Evolutionary conservation across 768 basidiomycete species (phyloP), one percentile per base, ranked within the genome.

Genomic region (Pisolithus orientalis): DNA sequence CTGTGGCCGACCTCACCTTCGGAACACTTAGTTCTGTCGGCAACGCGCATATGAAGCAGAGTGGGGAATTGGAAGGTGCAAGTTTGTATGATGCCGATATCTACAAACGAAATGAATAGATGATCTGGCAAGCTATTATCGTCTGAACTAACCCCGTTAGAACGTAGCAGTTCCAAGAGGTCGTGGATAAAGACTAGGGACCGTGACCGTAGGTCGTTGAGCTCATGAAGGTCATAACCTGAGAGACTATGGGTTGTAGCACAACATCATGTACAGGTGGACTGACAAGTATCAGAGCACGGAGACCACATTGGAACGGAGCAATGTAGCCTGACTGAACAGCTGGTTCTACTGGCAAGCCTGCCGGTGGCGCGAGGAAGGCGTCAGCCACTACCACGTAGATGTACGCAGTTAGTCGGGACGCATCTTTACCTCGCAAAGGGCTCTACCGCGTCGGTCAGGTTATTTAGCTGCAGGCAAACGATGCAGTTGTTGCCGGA

Each of bases 141-240:
- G 16, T n/a, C 3, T 21, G 25, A 51, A 67, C 78, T 60, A 60
- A 88, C 85, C 59, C 84, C 85, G 51, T 77, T 74, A 2, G 78
- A 74, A 39, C 79, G 78, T 40, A 88, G 75, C 4, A 77, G 75
- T 57, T 80, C 77, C 40, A 85, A 61, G 29, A 86, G 70, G 56
- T 80, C 75, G 60, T 87, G 86, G 39, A 87, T 75, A 65, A 85
- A 83, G 27, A 77, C 57, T 13, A 88, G 71, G 39, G 80, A 78
- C 43, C 81, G 77, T 44, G 83, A 76, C 44, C 81, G 79, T 39
- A 86, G 65, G 59, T 84, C 80, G 50, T 87, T 72, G 53, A 87
- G 72, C 67, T 88, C 86, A 60, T 86, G 78, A 31, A 87, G 73
- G 65, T 87, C 84, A 55, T 79, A 65, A 60, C 75, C 85, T 86